These are phyloP conservation scores for Candida wancherniae DNA, from an alignment of 805 yeast species.

Conservation along the genomic window DNA sequence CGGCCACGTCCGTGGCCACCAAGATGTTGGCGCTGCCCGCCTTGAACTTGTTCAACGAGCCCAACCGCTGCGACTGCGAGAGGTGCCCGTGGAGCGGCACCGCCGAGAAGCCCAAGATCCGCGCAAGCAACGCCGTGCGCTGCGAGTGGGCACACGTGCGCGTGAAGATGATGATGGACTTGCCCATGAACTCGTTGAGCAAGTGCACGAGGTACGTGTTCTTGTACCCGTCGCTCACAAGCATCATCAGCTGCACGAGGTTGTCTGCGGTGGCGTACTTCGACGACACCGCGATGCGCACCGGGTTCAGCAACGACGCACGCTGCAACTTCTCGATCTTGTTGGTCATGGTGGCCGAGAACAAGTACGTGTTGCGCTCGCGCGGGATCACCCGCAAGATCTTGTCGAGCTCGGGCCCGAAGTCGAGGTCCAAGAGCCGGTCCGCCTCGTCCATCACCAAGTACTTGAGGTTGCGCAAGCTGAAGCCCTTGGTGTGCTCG, in stretches of 20 bases:
- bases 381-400: constrained; percentile 80
- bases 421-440: constrained; percentile 90
- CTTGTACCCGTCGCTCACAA: constrained; percentile 88
- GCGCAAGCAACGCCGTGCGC: constrained; percentile 75
- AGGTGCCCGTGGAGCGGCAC: constrained; percentile 93
- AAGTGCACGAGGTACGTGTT: constrained; percentile 82
- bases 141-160: constrained; percentile 95
- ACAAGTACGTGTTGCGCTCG: constrained; percentile 77
- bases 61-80: constrained; percentile 77
- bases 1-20: constrained; percentile 86
- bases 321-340: constrained; percentile 93
- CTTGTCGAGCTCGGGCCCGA: constrained; percentile 89
- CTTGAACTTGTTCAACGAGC: constrained; percentile 75
- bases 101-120: constrained; percentile 80
- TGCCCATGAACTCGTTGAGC: constrained; percentile 78
- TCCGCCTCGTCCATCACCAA: constrained; percentile 98
- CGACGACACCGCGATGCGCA: constrained; percentile 81
- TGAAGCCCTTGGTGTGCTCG: constrained; percentile 87
- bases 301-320: constrained; percentile 86
- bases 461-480: constrained; percentile 69
- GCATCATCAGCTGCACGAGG: constrained; percentile 81
- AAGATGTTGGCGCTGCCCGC: constrained; percentile 63
- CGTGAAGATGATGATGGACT: constrained; percentile 83
- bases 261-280: constrained; percentile 93
- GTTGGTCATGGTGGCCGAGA: constrained; percentile 96